These are phyloP conservation scores for Entomortierella parvispora DNA, from an alignment of 192 early-diverging fungal species.

Conservation along the genomic window DNA sequence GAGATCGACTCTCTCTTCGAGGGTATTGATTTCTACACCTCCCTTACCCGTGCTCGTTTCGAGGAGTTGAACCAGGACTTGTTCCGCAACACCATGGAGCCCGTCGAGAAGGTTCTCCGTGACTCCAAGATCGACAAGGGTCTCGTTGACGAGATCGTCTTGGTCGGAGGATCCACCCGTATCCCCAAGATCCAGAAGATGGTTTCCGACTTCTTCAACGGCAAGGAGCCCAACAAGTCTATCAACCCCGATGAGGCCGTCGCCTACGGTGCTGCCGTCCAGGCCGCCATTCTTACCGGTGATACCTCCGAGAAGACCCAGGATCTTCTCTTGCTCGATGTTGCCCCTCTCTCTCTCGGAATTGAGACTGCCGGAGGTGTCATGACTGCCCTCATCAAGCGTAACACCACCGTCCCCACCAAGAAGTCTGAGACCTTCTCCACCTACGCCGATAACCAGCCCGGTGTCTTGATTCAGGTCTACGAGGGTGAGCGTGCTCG, in stretches of 20 bases:
- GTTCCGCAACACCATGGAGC: conserved; percentile 94
- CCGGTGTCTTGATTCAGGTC: conserved; percentile 96
- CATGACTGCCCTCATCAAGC: conserved; percentile 97
- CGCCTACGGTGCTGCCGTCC: conserved; percentile 98
- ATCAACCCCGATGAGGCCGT: conserved; percentile 99
- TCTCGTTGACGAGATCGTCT: conserved; percentile 92
- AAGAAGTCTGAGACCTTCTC: conserved; percentile 99
- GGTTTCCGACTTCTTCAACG: conserved; percentile 98
- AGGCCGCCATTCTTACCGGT: conserved; percentile 96
- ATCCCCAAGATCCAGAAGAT: conserved; percentile 99
- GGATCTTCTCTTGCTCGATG: conserved; percentile 94
- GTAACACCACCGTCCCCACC: conserved; percentile 97
- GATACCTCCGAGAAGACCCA: conserved; percentile 97
- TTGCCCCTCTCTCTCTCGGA: conserved; percentile 96
- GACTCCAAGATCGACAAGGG: conserved; percentile 97
- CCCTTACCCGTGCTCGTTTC: conserved; percentile 98
- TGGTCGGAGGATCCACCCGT: conserved; percentile 98
- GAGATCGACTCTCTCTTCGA: conserved; percentile 98
- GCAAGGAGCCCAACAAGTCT: conserved; percentile 98
- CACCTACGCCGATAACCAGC: conserved; percentile 98
- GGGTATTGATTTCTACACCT: conserved; percentile 98
- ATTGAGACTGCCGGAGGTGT: conserved; percentile 99
- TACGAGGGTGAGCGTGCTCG: conserved; percentile 98
- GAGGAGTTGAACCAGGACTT: conserved; percentile 98
- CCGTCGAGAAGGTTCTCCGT: conserved; percentile 96